Conservation (phyloP, 257 asterid species). For the Scutellaria minor region DNA sequence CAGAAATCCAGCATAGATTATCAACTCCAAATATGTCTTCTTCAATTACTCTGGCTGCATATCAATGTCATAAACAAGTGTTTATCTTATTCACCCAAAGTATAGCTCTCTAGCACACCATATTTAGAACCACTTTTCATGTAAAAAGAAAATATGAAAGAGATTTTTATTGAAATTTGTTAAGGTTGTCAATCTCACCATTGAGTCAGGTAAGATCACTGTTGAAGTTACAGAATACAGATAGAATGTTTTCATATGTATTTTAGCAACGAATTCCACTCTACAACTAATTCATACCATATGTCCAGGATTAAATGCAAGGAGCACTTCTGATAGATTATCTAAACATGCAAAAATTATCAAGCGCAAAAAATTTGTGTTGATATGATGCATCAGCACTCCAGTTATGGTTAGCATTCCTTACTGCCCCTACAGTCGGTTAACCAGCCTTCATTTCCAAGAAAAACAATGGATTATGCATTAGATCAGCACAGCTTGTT, state of each 20-base stretch:
- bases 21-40: constrained; percentile 95
- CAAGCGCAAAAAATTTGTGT: too few relatives aligned
- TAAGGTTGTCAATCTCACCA: constrained; percentile 9
- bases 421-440: too few relatives aligned
- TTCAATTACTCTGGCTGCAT: constrained; percentile 95
- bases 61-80: constrained; percentile 36
- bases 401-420: too few relatives aligned
- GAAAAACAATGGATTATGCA: too few relatives aligned
- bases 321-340: too few relatives aligned
- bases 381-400: too few relatives aligned
- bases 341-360: too few relatives aligned
- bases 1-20: constrained; percentile 91
- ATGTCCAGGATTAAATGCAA: too few relatives aligned
- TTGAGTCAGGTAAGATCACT: too few relatives aligned
- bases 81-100: constrained; percentile 9
- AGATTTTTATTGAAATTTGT: not conserved
- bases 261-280: not conserved
- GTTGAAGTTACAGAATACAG: too few relatives aligned
- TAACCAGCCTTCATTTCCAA: too few relatives aligned
- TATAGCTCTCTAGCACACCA: constrained; percentile 20
- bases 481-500: too few relatives aligned
- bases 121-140: constrained; percentile 8
- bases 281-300: not conserved
- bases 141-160: constrained; percentile 9
- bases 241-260: not conserved